Evolutionary conservation across 1,284 basidiomycete genomes (phyloP).

Genomic region (Malassezia sympodialis): DNA sequence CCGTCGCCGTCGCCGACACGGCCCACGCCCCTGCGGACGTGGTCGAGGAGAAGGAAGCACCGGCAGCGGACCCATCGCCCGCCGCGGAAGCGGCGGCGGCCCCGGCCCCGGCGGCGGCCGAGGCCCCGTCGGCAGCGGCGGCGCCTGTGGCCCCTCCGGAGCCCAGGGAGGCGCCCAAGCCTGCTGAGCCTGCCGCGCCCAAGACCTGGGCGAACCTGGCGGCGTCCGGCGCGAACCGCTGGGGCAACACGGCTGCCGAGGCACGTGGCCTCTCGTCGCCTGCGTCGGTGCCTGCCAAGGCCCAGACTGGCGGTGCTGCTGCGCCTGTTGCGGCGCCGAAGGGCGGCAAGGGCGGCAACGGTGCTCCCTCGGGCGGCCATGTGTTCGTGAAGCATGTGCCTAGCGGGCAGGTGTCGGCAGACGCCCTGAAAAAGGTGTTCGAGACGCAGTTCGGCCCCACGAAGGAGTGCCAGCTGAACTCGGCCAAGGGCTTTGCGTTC

Average conservation of each 20-base stretch:
- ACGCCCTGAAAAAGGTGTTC: conserved; percentile 57
- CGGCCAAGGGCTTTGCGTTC: conserved; percentile 82
- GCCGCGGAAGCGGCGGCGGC: conserved; percentile 11
- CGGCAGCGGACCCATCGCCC: conserved; percentile 28
- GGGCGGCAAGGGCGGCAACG: neutral
- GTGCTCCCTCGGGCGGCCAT: conserved; percentile 6
- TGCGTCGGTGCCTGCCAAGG: conserved; percentile 10
- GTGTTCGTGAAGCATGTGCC: conserved; percentile 57
- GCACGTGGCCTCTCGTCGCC: conserved; percentile 22
- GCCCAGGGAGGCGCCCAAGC: neutral
- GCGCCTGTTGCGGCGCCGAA: conserved; percentile 1
- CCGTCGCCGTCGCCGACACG: conserved; percentile 7
- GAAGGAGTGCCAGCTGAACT: conserved; percentile 79
- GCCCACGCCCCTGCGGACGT: conserved; percentile 27
- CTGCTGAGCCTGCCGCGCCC: conserved; percentile 18
- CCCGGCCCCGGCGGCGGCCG: conserved; percentile 23
- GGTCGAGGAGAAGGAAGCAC: conserved; percentile 25
- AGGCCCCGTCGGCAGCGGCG: conserved; percentile 37
- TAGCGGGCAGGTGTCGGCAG: conserved; percentile 62
- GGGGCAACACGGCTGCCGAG: conserved; percentile 40
- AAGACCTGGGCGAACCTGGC: conserved; percentile 48
- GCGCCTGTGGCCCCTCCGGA: conserved; percentile 6
- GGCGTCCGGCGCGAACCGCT: conserved; percentile 35
- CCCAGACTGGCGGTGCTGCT: conserved; percentile 41
- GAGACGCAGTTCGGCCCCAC: conserved; percentile 68